These are phyloP conservation scores for Fusarium brevicatenulatum DNA, from an alignment of 2,329 filamentous ascomycete species.

Conservation along the genomic window DNA sequence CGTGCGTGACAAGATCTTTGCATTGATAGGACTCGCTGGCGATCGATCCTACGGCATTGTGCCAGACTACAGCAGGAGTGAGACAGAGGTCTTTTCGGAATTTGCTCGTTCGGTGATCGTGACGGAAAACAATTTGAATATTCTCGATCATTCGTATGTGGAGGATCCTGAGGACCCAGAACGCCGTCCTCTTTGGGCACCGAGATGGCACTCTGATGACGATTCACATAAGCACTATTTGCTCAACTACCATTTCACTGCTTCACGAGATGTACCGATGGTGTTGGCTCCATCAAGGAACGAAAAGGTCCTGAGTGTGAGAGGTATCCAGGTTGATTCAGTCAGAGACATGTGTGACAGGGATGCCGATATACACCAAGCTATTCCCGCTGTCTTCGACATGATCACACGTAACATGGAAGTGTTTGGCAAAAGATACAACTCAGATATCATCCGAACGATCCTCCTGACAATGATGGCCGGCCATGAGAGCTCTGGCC, in stretches of 20 bases:
- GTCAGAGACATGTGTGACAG: neutral
- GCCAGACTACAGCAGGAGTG: neutral
- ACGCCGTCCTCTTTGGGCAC: neutral
- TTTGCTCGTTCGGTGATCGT: neutral
- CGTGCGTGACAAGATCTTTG: neutral
- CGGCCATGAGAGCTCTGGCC: neutral
- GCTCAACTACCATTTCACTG: fast-evolving
- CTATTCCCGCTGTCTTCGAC: fast-evolving
- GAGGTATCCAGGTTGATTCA: neutral
- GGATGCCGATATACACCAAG: fast-evolving
- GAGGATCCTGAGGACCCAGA: neutral
- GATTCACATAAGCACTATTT: fast-evolving
- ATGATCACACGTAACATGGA: neutral
- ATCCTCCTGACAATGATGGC: neutral
- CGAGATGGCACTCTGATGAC: neutral
- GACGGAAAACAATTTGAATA: fast-evolving
- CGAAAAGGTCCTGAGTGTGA: fast-evolving
- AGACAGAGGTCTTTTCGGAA: neutral
- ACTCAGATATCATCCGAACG: neutral
- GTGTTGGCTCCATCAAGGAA: fast-evolving
- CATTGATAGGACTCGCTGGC: neutral
- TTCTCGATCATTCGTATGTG: neutral
- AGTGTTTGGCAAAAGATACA: neutral
- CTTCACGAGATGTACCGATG: neutral
- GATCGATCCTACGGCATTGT: fast-evolving